Conservation (phyloP, 2,329 filamentous ascomycete species). For the Gnomoniopsis sp. region DNA sequence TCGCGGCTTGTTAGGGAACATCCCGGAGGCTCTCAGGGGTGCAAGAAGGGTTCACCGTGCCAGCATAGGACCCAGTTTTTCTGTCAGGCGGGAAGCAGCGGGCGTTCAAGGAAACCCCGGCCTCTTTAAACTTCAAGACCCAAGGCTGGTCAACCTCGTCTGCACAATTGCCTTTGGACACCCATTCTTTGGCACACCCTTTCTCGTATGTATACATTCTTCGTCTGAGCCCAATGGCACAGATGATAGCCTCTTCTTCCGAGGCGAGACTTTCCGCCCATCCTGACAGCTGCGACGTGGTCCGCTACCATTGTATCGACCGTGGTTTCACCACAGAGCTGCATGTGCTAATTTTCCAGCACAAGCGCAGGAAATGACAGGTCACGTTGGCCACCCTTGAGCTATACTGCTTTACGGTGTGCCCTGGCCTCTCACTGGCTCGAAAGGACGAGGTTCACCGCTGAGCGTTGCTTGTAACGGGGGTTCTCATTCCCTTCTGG, state of each 20-base stretch:
- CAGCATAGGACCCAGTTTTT: conserved; percentile 15
- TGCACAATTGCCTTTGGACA: neutral
- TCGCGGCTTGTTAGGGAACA: neutral
- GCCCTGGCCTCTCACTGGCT: conserved; percentile 1
- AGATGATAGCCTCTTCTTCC: neutral
- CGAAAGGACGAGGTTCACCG: neutral
- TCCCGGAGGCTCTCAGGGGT: conserved; percentile 7
- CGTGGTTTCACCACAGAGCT: conserved; percentile 5
- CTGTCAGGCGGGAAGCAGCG: conserved; percentile 16
- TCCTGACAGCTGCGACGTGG: neutral
- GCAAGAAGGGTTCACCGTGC: neutral
- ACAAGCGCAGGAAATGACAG: neutral
- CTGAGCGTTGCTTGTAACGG: neutral
- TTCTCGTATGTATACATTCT: neutral
- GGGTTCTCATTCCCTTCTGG: neutral
- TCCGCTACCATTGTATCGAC: neutral
- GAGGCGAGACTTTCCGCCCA: neutral
- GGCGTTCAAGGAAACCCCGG: conserved; percentile 8
- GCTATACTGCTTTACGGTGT: neutral
- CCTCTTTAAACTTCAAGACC: conserved; percentile 7
- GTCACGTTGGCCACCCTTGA: neutral
- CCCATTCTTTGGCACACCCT: neutral
- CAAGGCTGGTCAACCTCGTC: neutral
- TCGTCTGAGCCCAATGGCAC: neutral
- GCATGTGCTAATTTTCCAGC: neutral